phyloP scores from a whole-genome alignment of 495 filamentous ascomycete genomes.

The Trichoderma parareesei region DNA sequence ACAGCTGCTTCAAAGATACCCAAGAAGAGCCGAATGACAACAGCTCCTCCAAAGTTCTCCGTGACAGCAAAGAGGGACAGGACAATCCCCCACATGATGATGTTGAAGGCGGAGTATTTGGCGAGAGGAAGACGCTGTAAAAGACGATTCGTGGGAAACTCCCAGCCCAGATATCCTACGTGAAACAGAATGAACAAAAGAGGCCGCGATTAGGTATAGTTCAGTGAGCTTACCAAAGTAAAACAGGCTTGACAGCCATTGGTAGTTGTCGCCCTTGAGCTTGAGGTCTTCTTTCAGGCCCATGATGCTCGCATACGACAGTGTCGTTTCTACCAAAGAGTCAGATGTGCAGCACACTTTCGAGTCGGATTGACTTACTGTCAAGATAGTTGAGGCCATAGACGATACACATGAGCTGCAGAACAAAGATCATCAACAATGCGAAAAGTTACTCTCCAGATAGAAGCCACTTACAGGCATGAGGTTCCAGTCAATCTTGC shows the following conservation, averaged over 20 bases:
- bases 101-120: conserved; percentile 11
- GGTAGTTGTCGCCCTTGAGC: conserved; percentile 9
- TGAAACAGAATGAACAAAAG: not conserved
- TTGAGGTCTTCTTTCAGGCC: conserved; percentile 8
- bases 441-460: not conserved
- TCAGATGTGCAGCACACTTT: not conserved
- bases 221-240: conserved; percentile 7
- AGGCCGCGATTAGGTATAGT: not conserved
- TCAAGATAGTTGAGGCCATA: conserved; percentile 7
- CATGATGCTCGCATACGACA: conserved; percentile 12
- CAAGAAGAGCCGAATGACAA: conserved; percentile 2
- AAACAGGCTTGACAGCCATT: conserved; percentile 9
- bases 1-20: conserved; percentile 12
- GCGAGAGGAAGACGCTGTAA: conserved; percentile 6
- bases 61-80: conserved; percentile 7
- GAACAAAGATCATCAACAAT: not conserved
- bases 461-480: conserved; percentile 39
- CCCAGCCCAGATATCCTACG: conserved; percentile 1
- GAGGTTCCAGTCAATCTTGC: conserved; percentile 20
- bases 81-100: conserved; percentile 11
- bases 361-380: not conserved
- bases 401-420: not conserved
- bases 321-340: conserved; percentile 24
- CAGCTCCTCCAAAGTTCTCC: conserved; percentile 11
- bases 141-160: conserved; percentile 10